phyloP scores from a whole-genome alignment of 1,139 yeast species.

The Kodamaea sp. region DNA sequence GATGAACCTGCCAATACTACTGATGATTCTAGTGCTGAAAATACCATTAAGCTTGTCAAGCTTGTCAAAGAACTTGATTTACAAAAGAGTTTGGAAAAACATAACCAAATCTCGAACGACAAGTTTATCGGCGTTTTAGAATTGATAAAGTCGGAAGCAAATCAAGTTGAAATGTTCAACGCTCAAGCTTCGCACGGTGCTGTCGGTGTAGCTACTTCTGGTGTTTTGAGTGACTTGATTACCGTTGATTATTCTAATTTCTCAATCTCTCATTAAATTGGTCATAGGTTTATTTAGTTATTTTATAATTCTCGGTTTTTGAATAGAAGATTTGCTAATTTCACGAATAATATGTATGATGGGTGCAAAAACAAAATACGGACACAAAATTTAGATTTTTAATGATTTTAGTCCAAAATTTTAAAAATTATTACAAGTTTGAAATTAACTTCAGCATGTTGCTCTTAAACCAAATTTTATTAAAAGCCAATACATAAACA shows the following conservation, averaged over 20 bases:
- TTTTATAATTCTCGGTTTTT: too few species aligned
- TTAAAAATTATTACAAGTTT: too few species aligned
- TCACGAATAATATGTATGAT: slow-evolving; percentile 3
- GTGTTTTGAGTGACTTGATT: slow-evolving; percentile 37
- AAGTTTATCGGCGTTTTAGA: slow-evolving; percentile 48
- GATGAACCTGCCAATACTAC: slow-evolving; percentile 3
- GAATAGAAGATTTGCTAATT: slow-evolving; percentile 3
- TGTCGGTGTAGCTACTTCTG: slow-evolving; percentile 18
- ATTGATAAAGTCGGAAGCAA: slow-evolving; percentile 40
- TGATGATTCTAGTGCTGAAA: slow-evolving; percentile 17
- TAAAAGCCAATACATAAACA: too few species aligned
- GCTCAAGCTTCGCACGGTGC: slow-evolving; percentile 14
- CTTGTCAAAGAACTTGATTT: slow-evolving; percentile 34
- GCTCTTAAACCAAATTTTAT: too few species aligned
- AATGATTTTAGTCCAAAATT: too few species aligned
- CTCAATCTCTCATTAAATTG: slow-evolving; percentile 22
- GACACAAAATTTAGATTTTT: too few species aligned
- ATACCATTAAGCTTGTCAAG: slow-evolving; percentile 26
- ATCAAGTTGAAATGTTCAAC: slow-evolving; percentile 24
- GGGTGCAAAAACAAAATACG: too few species aligned
- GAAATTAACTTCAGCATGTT: too few species aligned
- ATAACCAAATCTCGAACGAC: slow-evolving; percentile 56
- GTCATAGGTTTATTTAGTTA: too few species aligned
- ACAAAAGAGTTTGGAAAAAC: slow-evolving; percentile 48
- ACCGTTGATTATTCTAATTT: slow-evolving; percentile 48